A percentile compares a stretch with the other conserved stretches of the same genome.
These are phyloP conservation scores for Fusarium longipes DNA, from an alignment of 2,329 filamentous ascomycete species.

Conservation along the genomic window DNA sequence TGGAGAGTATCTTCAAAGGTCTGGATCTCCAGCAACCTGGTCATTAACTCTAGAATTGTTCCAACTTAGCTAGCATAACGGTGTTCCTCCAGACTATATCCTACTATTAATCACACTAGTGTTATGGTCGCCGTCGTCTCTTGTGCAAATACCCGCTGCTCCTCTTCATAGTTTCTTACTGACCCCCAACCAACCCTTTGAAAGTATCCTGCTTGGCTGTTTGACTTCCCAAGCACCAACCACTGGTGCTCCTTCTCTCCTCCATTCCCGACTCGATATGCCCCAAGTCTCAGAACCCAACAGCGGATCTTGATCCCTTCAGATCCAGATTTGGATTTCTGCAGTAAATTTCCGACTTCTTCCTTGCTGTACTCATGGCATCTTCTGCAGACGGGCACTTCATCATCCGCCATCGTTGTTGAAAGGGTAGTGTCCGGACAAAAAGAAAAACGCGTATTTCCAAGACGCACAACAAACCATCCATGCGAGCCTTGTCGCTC, in stretches of 20 bases:
- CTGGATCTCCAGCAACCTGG: neutral
- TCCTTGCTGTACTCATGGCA: neutral
- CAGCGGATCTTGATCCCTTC: slow-evolving; percentile 9
- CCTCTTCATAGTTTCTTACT: neutral
- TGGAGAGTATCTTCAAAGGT: no score
- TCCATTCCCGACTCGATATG: slow-evolving; percentile 6
- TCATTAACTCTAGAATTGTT: neutral
- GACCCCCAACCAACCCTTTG: slow-evolving; percentile 32
- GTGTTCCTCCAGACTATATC: neutral
- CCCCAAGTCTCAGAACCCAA: slow-evolving; percentile 33
- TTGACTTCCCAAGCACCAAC: slow-evolving; percentile 30
- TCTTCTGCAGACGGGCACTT: slow-evolving; percentile 24
- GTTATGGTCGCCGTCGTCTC: slow-evolving; percentile 8
- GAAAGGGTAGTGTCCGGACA: slow-evolving; percentile 27
- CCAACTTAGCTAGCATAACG: neutral
- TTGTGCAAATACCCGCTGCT: neutral
- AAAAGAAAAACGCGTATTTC: neutral
- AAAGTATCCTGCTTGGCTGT: slow-evolving; percentile 4
- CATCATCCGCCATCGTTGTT: neutral
- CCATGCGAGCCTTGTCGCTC: neutral
- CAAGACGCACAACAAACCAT: slow-evolving; percentile 2
- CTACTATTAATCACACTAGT: slow-evolving; percentile 6
- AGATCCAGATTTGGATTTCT: neutral
- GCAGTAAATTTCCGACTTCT: neutral
- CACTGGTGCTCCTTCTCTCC: slow-evolving; percentile 14